These are phyloP conservation scores for Dimargaris cristalligena DNA, from an alignment of 192 early-diverging fungal genomes.

Conservation along the genomic window DNA sequence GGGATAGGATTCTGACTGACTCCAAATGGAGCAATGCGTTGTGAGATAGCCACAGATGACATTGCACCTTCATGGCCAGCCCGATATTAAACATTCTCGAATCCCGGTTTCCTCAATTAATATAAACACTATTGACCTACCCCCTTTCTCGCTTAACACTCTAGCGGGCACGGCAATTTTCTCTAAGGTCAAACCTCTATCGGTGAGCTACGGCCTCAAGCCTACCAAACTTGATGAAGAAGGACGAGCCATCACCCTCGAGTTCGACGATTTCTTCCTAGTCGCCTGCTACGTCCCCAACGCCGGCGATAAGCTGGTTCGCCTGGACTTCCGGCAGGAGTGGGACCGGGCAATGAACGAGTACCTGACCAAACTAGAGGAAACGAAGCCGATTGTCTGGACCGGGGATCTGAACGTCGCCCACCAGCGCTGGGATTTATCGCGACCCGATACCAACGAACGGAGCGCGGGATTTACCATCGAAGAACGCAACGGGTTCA, in stretches of 20 bases:
- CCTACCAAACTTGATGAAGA: conserved; percentile 32
- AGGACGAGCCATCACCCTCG: conserved; percentile 54
- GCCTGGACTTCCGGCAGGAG: conserved; percentile 42
- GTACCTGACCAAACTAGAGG: conserved; percentile 47
- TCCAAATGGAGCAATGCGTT: too few relatives aligned
- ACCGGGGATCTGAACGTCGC: conserved; percentile 79
- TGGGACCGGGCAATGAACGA: conserved; percentile 47
- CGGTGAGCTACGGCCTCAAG: conserved; percentile 40
- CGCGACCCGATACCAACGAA: conserved; percentile 56
- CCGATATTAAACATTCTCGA: too few relatives aligned
- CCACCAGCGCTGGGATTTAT: conserved; percentile 55
- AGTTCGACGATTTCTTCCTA: conserved; percentile 45
- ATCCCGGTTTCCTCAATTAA: neutral
- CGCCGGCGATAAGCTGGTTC: conserved; percentile 51
- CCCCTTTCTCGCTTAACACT: conserved; percentile 5
- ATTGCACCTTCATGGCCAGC: too few relatives aligned
- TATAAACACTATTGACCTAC: neutral
- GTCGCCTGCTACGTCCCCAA: conserved; percentile 68
- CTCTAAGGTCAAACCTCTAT: conserved; percentile 56
- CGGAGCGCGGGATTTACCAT: conserved; percentile 64
- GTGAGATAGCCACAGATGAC: too few relatives aligned
- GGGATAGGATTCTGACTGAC: too few relatives aligned
- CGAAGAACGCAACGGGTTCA: conserved; percentile 62
- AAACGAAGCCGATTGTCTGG: conserved; percentile 59
- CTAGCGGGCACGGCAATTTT: conserved; percentile 54